phyloP scores from a whole-genome alignment of 2,329 filamentous ascomycete species.

The Elsinoe fawcettii region DNA sequence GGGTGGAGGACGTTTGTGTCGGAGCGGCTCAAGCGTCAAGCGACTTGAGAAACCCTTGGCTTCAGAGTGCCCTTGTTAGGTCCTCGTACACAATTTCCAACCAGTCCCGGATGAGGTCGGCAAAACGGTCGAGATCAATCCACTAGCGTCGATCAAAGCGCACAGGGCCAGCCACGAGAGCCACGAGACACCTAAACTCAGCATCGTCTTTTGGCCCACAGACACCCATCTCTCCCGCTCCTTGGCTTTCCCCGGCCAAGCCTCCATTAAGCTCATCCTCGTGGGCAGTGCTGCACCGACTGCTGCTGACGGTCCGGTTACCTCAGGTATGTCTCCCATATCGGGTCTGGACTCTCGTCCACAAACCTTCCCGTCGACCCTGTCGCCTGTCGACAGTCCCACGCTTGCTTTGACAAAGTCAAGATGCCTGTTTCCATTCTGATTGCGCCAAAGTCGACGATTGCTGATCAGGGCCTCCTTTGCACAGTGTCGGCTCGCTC shows the following conservation, averaged over 20 bases:
- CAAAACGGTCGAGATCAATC: not conserved
- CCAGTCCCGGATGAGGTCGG: not conserved
- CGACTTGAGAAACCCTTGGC: not conserved
- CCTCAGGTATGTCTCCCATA: constrained; percentile 8
- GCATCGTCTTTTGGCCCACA: not conserved
- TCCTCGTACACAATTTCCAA: not conserved
- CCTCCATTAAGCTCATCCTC: not conserved
- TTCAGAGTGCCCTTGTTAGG: not conserved
- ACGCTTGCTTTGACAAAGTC: not conserved
- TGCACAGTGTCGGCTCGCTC: not conserved
- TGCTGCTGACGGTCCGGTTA: not conserved
- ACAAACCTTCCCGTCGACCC: not conserved
- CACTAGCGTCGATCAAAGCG: not conserved
- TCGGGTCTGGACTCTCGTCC: constrained; percentile 7
- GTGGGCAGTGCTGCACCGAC: constrained; percentile 11
- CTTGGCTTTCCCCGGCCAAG: constrained; percentile 8
- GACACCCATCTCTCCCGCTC: not conserved
- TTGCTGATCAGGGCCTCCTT: constrained; percentile 9
- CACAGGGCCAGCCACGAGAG: not conserved
- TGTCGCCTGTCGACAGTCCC: constrained; percentile 3
- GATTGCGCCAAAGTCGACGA: constrained; percentile 6
- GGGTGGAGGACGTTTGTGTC: not conserved
- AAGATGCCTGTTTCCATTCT: not conserved
- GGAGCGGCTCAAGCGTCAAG: not conserved
- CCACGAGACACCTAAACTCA: not conserved